Base-by-base conservation (phyloP, 2,329 filamentous ascomycete species). In the Talaromyces sp. region DNA sequence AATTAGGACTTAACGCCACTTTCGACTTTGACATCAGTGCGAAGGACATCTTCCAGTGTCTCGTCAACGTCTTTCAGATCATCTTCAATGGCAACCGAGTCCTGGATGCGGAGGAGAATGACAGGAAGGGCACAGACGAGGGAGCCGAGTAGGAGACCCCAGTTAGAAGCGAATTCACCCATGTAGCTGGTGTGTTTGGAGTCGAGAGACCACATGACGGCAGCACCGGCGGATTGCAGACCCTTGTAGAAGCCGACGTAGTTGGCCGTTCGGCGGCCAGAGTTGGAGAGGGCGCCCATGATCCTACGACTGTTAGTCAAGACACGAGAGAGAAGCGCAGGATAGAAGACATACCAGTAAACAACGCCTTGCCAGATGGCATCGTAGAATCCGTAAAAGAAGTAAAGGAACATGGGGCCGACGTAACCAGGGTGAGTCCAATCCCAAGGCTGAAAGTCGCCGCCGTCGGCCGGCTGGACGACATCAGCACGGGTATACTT, bases 271-370 rank as follows among this genome's bases (percentile, higher is more conserved):
- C 90, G 91, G 74, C 91, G 90, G 64, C 89, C 86, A 63, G 92
- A 94, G 84, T 96, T 96, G 74, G 90, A 92, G 56, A 96, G 82
- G 14, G 91, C 84, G 59, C 92, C 92, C 88, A 96, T 95, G 79
- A 88, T 90, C 87, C 87, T 63, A 47, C 40, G 30, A 42, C 33
- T 44, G 47, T 54, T 34, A 44, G 57, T 28, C 12, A 1, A 9
- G 27, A 4, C 1, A 36, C 9, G 31, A 10, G 12, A 50, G 31
- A 16, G 36, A 23, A 23, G 23, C 23, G n/a, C 3, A n/a, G 9
- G 33, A 28, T 33, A 33, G 10, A 42, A 34, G 40, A 68, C 75
- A 59, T 73, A 78, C 90, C 90, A 94, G 81, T 94, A 93, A 57
- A 91, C 87, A 68, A 80, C 84, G 0, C 89, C 90, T 79, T 94